Conservation (phyloP, 2,329 filamentous ascomycete species). For the Colletotrichum coccodes region DNA sequence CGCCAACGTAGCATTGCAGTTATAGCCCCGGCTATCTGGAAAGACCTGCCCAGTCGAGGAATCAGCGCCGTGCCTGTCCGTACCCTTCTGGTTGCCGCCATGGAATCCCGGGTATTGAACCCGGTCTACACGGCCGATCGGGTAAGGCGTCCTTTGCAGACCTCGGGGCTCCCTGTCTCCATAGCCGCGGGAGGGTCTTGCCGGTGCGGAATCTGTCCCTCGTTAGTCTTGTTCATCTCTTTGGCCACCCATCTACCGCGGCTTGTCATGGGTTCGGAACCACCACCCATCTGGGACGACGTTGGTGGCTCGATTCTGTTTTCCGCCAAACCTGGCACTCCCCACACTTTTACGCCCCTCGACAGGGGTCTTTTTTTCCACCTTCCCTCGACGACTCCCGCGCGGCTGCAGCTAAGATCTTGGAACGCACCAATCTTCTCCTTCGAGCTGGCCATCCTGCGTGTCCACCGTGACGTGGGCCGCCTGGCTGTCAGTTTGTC, state of each 20-base stretch:
- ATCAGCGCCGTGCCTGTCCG: constrained; percentile 9
- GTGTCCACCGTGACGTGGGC: background rate
- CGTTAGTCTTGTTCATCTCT: background rate
- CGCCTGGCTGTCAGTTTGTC: background rate
- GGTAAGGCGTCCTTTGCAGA: constrained; percentile 8
- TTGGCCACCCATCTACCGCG: background rate
- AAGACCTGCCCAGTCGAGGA: constrained; percentile 24
- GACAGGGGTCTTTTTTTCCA: background rate
- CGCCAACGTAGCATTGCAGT: constrained; percentile 22
- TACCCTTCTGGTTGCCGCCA: background rate
- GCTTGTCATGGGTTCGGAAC: background rate
- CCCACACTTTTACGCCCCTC: constrained; percentile 8
- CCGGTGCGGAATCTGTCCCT: constrained; percentile 18
- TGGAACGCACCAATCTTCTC: constrained; percentile 6
- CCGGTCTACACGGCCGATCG: constrained; percentile 11
- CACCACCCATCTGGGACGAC: background rate
- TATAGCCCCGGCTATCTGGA: constrained; percentile 14
- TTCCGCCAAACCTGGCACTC: background rate
- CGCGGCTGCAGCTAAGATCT: constrained; percentile 20
- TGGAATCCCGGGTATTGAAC: background rate
- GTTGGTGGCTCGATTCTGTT: constrained; percentile 21
- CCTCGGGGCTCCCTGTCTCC: constrained; percentile 1
- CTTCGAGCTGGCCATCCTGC: background rate
- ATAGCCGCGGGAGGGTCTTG: constrained; percentile 23
- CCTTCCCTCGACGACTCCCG: constrained; percentile 26